Evolutionary conservation across 805 yeast genomes (phyloP).

Genomic region (Phaffomyces opuntiae): DNA sequence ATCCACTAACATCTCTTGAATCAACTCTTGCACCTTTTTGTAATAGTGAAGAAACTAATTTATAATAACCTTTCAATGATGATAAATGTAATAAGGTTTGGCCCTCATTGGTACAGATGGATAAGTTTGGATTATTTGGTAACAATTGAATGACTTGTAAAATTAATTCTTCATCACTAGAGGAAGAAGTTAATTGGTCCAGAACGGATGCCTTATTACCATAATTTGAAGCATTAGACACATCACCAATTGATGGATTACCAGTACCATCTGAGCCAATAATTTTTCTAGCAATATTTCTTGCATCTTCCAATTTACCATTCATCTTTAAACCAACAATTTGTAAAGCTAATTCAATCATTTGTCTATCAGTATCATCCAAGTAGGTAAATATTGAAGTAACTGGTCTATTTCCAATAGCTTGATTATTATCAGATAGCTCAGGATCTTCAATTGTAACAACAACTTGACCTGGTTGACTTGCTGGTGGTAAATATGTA

Average conservation of each 20-base stretch:
- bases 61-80: conserved; percentile 61
- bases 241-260: conserved; percentile 13
- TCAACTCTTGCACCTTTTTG: conserved; percentile 64
- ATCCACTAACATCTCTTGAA: conserved; percentile 69
- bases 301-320: conserved; percentile 91
- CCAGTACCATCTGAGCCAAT: conserved; percentile 49
- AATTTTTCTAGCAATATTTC: conserved; percentile 85
- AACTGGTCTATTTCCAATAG: conserved; percentile 16
- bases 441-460: conserved; percentile 69
- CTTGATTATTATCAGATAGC: conserved; percentile 9
- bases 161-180: conserved; percentile 32
- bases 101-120: conserved; percentile 73
- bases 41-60: conserved; percentile 56
- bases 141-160: conserved; percentile 55
- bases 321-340: conserved; percentile 96
- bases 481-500: conserved; percentile 88
- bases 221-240: conserved; percentile 1
- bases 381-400: conserved; percentile 70
- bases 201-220: conserved; percentile 1
- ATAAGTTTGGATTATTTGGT: conserved; percentile 73
- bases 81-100: conserved; percentile 88
- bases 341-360: conserved; percentile 91
- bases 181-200: conserved; percentile 2
- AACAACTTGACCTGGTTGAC: conserved; percentile 83
- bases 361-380: conserved; percentile 92